Conservation (phyloP, 495 filamentous ascomycete genomes). For the Neurospora tetrasperma region DNA sequence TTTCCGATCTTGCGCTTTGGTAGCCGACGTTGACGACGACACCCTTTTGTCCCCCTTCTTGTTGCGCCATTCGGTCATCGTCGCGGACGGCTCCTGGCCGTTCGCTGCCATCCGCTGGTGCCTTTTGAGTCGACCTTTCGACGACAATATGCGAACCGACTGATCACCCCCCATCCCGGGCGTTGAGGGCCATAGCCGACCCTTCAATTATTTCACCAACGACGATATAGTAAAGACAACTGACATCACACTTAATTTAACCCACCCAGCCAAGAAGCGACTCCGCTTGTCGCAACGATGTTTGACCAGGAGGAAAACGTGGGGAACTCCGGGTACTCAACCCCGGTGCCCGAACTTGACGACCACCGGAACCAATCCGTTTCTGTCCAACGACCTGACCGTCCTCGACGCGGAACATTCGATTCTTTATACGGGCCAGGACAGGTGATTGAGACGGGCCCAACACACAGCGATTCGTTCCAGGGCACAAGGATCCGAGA, state of each 20-base stretch:
- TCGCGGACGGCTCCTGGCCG: constrained; percentile 29
- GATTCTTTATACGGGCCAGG: constrained; percentile 41
- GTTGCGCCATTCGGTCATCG: constrained; percentile 3
- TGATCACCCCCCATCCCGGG: constrained; percentile 13
- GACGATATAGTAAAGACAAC: neutral
- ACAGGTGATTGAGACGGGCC: constrained; percentile 28
- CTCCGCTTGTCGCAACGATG: constrained; percentile 33
- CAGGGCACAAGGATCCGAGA: constrained; percentile 29
- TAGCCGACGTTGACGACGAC: constrained; percentile 1
- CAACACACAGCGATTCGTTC: constrained; percentile 18
- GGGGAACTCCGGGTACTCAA: constrained; percentile 48
- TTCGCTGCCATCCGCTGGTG: constrained; percentile 33
- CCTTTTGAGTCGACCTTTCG: constrained; percentile 9
- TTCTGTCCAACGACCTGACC: constrained; percentile 48
- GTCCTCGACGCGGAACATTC: constrained; percentile 44
- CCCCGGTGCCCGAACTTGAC: constrained; percentile 80
- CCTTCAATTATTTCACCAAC: neutral
- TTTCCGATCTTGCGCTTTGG: neutral
- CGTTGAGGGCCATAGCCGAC: constrained; percentile 17
- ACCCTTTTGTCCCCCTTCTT: neutral
- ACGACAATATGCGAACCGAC: constrained; percentile 24
- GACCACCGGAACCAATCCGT: constrained; percentile 79
- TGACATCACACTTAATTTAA: neutral
- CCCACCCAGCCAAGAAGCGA: neutral
- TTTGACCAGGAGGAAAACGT: constrained; percentile 43